Evolutionary conservation across 768 basidiomycete species (phyloP).

Genomic region (Tylopilus balloui): DNA sequence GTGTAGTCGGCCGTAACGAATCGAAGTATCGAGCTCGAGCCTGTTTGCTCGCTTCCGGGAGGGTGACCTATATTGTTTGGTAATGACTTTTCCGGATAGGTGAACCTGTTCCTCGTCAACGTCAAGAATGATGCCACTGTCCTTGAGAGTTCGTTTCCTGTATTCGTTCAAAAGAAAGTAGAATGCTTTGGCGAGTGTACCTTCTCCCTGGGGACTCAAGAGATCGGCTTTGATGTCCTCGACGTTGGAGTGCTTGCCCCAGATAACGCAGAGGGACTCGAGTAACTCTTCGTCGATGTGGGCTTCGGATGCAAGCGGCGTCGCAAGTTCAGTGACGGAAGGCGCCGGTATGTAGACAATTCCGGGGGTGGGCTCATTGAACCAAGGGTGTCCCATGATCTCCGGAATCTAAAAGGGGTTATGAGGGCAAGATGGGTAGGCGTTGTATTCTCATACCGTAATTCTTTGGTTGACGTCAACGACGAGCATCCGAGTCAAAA

Average conservation of each 20-base stretch:
- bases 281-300: constrained; percentile 77
- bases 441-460: constrained; percentile 46
- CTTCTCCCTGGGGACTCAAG: constrained; percentile 62
- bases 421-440: constrained; percentile 1
- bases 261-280: constrained; percentile 75
- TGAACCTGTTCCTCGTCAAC: constrained; percentile 20
- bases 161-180: constrained; percentile 80
- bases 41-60: constrained; percentile 29
- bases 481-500: constrained; percentile 82
- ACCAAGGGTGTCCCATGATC: constrained; percentile 84
- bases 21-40: constrained; percentile 9
- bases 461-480: constrained; percentile 80
- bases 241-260: constrained; percentile 67
- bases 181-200: constrained; percentile 80
- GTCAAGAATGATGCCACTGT: constrained; percentile 46
- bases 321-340: constrained; percentile 62
- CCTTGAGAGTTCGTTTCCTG: constrained; percentile 58
- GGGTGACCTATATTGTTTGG: constrained; percentile 41
- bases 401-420: constrained; percentile 64
- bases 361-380: constrained; percentile 47
- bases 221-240: constrained; percentile 60
- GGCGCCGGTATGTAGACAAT: constrained; percentile 51
- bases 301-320: constrained; percentile 61
- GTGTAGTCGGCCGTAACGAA: constrained; percentile 16
- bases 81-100: constrained; percentile 30